phyloP scores from a whole-genome alignment of 1,139 yeast species.

The Tardiomyces blankii region DNA sequence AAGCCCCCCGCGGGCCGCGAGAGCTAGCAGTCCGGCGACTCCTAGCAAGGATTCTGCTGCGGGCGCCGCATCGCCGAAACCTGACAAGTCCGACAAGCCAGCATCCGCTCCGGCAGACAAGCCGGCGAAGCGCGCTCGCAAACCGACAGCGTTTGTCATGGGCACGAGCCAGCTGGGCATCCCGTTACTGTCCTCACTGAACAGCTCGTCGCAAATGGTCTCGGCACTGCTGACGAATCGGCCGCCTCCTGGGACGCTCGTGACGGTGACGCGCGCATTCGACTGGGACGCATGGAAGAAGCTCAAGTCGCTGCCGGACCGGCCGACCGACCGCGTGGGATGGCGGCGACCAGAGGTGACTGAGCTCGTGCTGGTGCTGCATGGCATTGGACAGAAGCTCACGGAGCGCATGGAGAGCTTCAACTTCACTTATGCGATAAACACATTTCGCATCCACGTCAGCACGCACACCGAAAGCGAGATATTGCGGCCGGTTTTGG shows the following conservation, averaged over 20 bases:
- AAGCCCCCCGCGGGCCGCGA: no score
- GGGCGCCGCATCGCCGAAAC: neutral
- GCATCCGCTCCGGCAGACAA: neutral
- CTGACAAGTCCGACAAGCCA: no score
- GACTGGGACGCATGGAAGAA: constrained; percentile 22
- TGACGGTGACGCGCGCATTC: constrained; percentile 19
- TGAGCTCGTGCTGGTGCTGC: constrained; percentile 74
- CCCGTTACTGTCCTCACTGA: constrained; percentile 4
- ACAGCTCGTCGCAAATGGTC: constrained; percentile 7
- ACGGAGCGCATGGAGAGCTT: constrained; percentile 72
- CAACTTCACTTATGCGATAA: constrained; percentile 80
- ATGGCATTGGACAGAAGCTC: constrained; percentile 88
- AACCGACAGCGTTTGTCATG: neutral
- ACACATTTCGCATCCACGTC: constrained; percentile 42
- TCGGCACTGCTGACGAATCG: constrained; percentile 17
- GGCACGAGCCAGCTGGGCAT: neutral
- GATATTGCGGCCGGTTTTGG: constrained; percentile 17
- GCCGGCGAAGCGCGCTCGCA: neutral
- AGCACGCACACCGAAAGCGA: constrained; percentile 19
- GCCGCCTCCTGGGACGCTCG: constrained; percentile 18
- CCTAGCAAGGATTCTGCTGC: no score
- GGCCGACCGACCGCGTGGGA: constrained; percentile 19
- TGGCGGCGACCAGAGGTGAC: constrained; percentile 19
- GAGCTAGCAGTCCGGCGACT: no score
- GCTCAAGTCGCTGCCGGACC: constrained; percentile 17